Evolutionary conservation across 345 rosid species (phyloP).

Genomic region (Fremontodendron californicum): DNA sequence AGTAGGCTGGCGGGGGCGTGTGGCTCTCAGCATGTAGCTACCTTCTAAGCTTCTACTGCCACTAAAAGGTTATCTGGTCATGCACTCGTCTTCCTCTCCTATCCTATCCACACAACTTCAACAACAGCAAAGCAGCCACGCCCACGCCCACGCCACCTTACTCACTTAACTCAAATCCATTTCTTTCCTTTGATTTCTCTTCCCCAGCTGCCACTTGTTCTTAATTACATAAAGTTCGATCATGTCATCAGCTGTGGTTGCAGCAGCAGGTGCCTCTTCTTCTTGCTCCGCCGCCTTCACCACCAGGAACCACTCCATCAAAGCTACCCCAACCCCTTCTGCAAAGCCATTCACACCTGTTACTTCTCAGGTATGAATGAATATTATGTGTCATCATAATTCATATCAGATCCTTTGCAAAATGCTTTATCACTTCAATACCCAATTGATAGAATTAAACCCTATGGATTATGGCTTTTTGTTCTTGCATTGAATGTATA

Average conservation of each 20-base stretch:
- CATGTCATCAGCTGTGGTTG: slow-evolving; percentile 34
- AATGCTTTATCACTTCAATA: slow-evolving; percentile 4
- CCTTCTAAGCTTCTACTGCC: neutral
- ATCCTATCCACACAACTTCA: neutral
- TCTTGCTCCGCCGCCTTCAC: slow-evolving; percentile 33
- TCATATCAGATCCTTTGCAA: neutral
- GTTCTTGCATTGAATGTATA: slow-evolving; percentile 16
- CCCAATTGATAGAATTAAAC: neutral
- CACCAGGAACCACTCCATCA: slow-evolving; percentile 12
- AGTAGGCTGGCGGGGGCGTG: neutral
- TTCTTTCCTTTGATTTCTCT: neutral
- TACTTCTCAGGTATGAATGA: slow-evolving; percentile 25
- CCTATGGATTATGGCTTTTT: no score
- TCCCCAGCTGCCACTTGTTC: neutral
- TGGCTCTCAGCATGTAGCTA: neutral
- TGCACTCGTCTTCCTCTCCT: neutral
- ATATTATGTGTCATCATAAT: no score
- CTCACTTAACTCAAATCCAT: neutral
- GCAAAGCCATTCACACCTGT: slow-evolving; percentile 18
- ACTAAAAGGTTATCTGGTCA: neutral
- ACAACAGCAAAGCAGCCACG: neutral
- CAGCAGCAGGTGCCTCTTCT: slow-evolving; percentile 35
- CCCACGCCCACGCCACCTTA: slow-evolving; percentile 6
- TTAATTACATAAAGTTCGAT: neutral
- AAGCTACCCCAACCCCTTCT: neutral